A percentile compares a stretch with the other conserved stretches of the same genome.
Conservation (phyloP, 441 rosid species). For the Populus trichocarpa region DNA sequence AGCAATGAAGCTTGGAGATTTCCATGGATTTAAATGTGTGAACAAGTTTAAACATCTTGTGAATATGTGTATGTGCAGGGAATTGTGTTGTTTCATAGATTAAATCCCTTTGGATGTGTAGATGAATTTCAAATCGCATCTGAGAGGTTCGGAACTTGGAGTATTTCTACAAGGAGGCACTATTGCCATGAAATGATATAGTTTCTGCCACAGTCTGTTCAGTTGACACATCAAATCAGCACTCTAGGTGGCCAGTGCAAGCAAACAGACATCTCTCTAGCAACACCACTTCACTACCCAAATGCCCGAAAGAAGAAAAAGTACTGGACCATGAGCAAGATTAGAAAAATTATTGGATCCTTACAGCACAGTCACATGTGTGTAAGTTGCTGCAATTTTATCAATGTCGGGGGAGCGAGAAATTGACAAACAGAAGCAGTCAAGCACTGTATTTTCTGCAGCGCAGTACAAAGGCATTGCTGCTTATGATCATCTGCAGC, state of each 20-base stretch:
- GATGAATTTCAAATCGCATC: not conserved
- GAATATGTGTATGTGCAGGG: not conserved
- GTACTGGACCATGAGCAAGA: no score
- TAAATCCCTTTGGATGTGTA: not conserved
- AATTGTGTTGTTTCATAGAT: not conserved
- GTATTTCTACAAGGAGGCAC: not conserved
- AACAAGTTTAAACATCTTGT: not conserved
- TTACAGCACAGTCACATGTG: no score
- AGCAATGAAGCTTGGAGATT: not conserved
- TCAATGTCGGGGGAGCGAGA: no score
- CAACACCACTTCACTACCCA: not conserved
- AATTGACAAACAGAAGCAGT: no score
- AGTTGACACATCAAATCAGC: not conserved
- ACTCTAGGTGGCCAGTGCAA: not conserved
- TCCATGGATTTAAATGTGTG: not conserved
- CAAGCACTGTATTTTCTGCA: no score
- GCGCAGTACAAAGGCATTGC: not conserved
- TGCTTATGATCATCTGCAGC: not conserved
- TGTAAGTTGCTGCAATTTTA: no score
- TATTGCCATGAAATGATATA: not conserved
- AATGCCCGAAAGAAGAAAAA: no score
- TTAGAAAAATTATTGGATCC: no score
- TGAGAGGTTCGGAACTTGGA: not conserved
- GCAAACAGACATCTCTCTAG: not conserved
- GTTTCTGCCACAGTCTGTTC: constrained; percentile 3